A percentile compares a stretch with the other conserved stretches of the same genome.
Evolutionary conservation across 805 yeast genomes (phyloP).

Genomic region (Spathaspora boniae): DNA sequence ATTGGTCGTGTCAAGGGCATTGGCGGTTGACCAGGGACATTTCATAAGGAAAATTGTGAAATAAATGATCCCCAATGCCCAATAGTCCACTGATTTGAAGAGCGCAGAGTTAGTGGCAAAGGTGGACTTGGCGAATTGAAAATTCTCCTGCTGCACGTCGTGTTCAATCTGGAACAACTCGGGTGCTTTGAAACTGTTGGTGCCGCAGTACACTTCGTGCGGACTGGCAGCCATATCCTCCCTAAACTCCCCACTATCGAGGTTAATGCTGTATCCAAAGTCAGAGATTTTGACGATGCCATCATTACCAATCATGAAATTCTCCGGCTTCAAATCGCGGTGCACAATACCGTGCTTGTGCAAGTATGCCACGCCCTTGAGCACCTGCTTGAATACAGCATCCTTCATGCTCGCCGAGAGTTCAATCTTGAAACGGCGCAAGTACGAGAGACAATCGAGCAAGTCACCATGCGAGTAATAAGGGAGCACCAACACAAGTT

Average conservation of each 20-base stretch:
- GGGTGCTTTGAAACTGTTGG: constrained; percentile 54
- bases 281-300: constrained; percentile 48
- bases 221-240: constrained; percentile 12
- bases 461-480: constrained; percentile 48
- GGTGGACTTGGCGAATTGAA: constrained; percentile 7
- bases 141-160: constrained; percentile 8
- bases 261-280: constrained; percentile 48
- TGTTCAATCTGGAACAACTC: constrained; percentile 36
- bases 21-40: constrained; percentile 48
- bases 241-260: constrained; percentile 17
- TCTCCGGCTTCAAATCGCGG: no score
- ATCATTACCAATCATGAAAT: constrained; percentile 41
- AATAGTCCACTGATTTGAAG: constrained; percentile 42
- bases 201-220: constrained; percentile 40
- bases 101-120: constrained; percentile 6
- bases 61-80: constrained; percentile 52
- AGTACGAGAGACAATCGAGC: constrained; percentile 36
- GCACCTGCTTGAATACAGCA: constrained; percentile 43
- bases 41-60: constrained; percentile 41
- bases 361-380: constrained; percentile 41
- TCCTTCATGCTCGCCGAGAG: constrained; percentile 38
- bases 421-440: constrained; percentile 32
- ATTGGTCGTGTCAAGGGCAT: constrained; percentile 19
- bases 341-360: constrained; percentile 40
- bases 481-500: constrained; percentile 38